Evolutionary conservation across 139 green algal species (phyloP).

Genomic region (Coelastrella sp.): DNA sequence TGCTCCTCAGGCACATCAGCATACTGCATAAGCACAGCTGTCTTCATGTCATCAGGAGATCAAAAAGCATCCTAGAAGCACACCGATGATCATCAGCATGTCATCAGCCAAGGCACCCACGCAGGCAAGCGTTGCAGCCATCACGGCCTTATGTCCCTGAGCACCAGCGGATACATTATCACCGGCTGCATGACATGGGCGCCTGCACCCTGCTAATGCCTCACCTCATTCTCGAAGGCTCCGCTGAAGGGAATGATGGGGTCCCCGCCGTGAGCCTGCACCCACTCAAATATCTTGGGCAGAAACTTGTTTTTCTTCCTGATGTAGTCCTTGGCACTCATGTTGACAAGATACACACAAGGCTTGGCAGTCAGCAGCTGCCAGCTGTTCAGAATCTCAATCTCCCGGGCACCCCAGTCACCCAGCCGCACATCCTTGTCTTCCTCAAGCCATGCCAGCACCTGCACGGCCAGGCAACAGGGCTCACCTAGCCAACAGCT

Average conservation of each 20-base stretch:
- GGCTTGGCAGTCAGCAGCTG: conserved; percentile 94
- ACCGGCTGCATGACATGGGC: too few species aligned
- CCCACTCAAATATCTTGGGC: conserved; percentile 94
- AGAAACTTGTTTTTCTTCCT: conserved; percentile 99
- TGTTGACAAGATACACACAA: conserved; percentile 96
- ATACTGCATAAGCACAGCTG: conserved; percentile 59
- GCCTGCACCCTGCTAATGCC: too few species aligned
- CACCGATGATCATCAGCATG: too few species aligned
- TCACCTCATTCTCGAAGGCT: conserved; percentile 83
- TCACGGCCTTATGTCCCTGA: neutral
- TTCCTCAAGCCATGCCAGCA: conserved; percentile 62
- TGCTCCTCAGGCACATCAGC: conserved; percentile 91
- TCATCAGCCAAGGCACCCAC: neutral
- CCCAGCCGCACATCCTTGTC: conserved; percentile 89
- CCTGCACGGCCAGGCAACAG: neutral
- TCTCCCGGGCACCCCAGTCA: conserved; percentile 85
- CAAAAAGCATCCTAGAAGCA: neutral
- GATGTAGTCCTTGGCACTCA: conserved; percentile 92
- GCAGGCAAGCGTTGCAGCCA: neutral
- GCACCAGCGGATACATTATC: too few species aligned
- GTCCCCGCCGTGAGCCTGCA: conserved; percentile 88
- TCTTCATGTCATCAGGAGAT: neutral
- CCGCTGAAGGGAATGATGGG: conserved; percentile 96
- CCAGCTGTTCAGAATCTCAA: conserved; percentile 88
- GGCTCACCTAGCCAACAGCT: neutral